Base-by-base conservation (phyloP, 1,284 basidiomycete genomes). In the Rhodotorula sp. region DNA sequence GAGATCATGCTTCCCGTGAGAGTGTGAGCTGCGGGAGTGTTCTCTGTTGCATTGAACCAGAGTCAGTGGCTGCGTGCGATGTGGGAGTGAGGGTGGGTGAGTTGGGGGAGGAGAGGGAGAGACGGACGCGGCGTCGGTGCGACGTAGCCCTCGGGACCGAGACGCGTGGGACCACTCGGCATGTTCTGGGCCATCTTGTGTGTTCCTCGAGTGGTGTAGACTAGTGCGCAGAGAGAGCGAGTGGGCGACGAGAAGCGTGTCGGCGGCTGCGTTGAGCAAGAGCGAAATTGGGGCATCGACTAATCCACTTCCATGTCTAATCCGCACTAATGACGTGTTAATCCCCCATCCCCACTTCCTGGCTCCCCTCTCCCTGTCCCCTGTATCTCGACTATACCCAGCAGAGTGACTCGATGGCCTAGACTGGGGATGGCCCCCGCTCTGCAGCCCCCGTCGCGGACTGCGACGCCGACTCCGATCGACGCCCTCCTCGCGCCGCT, bases 11-110 rank as follows among this genome's bases (percentile, higher is more conserved):
- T 69, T 52, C 72, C 66, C 6, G 75, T 73, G 26, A 72, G 61
- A 64, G 67, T 71, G 66, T 76, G 71, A 14, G 68, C 73, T 18
- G 75, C 75, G 8, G 75, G 74, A 21, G 73, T 77, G 75, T 77
- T 75, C 71, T 76, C 62, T 58, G 38, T 43, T 43, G 57, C 26
- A n/a, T 23, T 15, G 48, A 21, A 18, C 18, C 12, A 26, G 54
- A 10, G 23, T 8, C 14, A 52, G 21, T 52, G 62, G 10, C 26
- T 3, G 61, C 26, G 47, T 21, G 21, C 21, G 34, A n/a, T 18
- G 5, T 48, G 21, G 23, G 47, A 19, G 21, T 3, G 23, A 3
- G 8, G 23, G 58, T 16, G 23, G 50, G 14, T n/a, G 62, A 55
- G 52, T 45, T 18, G 59, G 43, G 26, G 16, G 12, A 14, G 34